A percentile compares a stretch with the other conserved stretches of the same genome.
phyloP scores from a whole-genome alignment of 306 rosid species.

The Arachis hypogaea region DNA sequence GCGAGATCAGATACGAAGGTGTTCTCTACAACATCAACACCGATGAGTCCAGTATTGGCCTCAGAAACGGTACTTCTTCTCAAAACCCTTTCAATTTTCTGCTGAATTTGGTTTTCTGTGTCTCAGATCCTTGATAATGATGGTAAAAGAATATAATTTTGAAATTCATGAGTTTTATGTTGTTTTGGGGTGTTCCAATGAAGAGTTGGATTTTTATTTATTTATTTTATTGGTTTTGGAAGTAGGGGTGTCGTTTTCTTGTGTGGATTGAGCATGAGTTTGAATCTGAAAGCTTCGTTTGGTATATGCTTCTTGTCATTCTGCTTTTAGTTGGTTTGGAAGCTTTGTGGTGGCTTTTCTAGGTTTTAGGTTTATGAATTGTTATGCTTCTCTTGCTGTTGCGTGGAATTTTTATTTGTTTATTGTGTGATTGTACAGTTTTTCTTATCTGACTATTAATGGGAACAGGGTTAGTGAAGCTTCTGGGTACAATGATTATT shows the following conservation, averaged over 20 bases:
- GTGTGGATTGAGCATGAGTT: background rate
- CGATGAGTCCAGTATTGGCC: constrained; percentile 77
- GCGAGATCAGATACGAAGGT: constrained; percentile 86
- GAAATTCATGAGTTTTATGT: too few species aligned
- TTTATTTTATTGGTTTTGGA: too few species aligned
- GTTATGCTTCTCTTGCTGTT: constrained; percentile 27
- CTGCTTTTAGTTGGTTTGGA: background rate
- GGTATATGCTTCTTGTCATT: background rate
- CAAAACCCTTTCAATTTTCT: too few species aligned
- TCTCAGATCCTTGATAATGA: too few species aligned
- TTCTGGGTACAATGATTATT: too few species aligned
- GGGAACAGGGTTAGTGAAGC: too few species aligned
- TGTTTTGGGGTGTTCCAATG: too few species aligned
- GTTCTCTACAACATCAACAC: constrained; percentile 69
- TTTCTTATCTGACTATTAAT: too few species aligned
- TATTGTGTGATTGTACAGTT: background rate
- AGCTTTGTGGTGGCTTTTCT: background rate
- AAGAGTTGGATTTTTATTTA: too few species aligned
- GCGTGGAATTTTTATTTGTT: constrained; percentile 8
- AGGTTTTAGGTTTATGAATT: constrained; percentile 1
- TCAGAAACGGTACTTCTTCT: constrained; percentile 57
- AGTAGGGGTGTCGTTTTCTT: background rate
- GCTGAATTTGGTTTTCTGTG: too few species aligned
- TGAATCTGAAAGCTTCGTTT: background rate
- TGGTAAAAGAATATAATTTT: too few species aligned